Base-by-base conservation (phyloP, 768 basidiomycete species). In the Rhizopogon vulgaris region DNA sequence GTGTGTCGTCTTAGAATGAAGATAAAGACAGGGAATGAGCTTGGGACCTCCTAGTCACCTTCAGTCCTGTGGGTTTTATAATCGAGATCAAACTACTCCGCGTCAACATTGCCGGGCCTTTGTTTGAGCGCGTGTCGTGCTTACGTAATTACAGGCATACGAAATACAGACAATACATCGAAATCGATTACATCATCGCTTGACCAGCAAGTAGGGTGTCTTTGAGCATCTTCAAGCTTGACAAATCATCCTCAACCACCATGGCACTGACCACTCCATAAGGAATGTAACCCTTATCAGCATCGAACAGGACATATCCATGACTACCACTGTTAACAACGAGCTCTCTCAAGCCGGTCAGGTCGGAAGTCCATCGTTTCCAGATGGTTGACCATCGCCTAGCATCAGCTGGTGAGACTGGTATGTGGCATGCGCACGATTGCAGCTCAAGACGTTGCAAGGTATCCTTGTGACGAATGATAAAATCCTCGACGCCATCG, bases 321-420 rank as follows among this genome's bases (percentile, higher is more conserved):
- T 62, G 62, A 10, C n/a, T 34, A 15, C 34, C 38, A 34, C 38
- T 36, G 27, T 41, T 48, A 6, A 59, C 60, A 6, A 60, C 58
- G 15, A 66, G 10, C 45, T 68, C 60, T n/a, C 51, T 43, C 36
- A 66, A 62, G 14, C 40, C 57, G 12, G 18, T 27, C 1, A 66
- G 58, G 36, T 66, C 63, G 2, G 55, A 49, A 17, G 53, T 48
- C 8, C 67, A 36, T 8, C 55, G 57, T 2, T 58, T 47, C 65
- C 65, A 66, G 9, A 66, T 65, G 22, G 55, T 53, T 24, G 60
- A 56, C 65, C 65, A 66, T 34, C 38, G 56, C 34, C 66, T 60
- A 14, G 59, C 1, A 24, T 58, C 49, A 28, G 54, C 52, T 12
- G 54, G 27, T 2, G 11, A 7, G 25, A 27, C 51, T n/a, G 60